Evolutionary conservation across 805 yeast species (phyloP).

Genomic region (Danielia reshetovae): DNA sequence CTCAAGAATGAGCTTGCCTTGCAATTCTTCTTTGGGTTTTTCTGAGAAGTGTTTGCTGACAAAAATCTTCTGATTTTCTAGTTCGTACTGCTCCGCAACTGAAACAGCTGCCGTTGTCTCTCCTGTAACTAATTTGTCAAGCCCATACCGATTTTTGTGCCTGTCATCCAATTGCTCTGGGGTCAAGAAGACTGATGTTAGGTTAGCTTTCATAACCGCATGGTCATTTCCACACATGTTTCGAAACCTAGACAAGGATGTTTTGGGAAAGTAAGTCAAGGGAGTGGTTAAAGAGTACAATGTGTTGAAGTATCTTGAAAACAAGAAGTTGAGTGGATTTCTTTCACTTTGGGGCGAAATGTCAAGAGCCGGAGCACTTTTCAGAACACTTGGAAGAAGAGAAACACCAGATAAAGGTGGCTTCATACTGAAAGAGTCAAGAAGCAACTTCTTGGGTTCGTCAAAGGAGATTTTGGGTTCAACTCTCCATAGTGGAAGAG

Average conservation of each 20-base stretch:
- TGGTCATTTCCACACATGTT: conserved; percentile 35
- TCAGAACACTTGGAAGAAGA: neutral
- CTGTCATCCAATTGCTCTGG: conserved; percentile 41
- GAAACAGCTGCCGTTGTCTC: neutral
- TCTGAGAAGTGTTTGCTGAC: conserved; percentile 5
- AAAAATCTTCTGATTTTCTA: conserved; percentile 21
- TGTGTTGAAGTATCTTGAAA: conserved; percentile 30
- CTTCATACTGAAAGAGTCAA: conserved; percentile 19
- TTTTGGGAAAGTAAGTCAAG: conserved; percentile 44
- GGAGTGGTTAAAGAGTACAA: conserved; percentile 40
- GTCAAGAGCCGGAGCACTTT: conserved; percentile 3
- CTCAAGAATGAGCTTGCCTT: conserved; percentile 29
- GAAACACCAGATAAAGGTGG: conserved; percentile 12
- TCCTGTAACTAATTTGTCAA: conserved; percentile 10
- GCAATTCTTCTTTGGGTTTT: conserved; percentile 13
- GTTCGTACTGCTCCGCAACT: conserved; percentile 16
- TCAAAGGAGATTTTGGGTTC: no score
- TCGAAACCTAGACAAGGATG: conserved; percentile 44
- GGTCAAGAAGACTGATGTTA: conserved; percentile 29
- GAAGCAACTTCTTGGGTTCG: no score
- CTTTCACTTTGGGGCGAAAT: conserved; percentile 14
- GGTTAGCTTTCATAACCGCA: conserved; percentile 13
- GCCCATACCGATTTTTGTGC: conserved; percentile 32
- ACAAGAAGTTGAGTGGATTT: conserved; percentile 31
- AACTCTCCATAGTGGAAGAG: neutral